Percentiles rank a stretch among this genome's conserved stretches.
Evolutionary conservation across 352 stramenopile genomes (phyloP).

Genomic region (Blastocystis sp.): DNA sequence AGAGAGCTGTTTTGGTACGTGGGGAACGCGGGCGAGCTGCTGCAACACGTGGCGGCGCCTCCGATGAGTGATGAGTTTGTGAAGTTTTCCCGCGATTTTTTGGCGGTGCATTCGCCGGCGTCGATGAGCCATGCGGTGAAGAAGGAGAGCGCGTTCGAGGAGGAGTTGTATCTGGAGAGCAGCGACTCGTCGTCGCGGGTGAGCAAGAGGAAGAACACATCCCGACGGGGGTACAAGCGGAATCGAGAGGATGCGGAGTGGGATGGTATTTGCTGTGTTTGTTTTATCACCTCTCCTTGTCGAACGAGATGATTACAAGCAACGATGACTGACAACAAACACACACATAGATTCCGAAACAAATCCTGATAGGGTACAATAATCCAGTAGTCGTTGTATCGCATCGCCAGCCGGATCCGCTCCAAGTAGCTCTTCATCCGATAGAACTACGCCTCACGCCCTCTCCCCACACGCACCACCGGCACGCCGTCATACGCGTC

Average conservation of each 20-base stretch:
- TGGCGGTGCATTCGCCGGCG: background rate
- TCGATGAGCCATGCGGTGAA: background rate
- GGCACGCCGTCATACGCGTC: background rate
- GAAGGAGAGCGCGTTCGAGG: background rate
- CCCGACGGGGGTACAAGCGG: background rate
- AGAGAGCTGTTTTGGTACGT: background rate
- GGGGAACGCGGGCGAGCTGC: conserved; percentile 34
- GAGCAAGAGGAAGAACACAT: background rate
- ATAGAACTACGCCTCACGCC: conserved; percentile 40
- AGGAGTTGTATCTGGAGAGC: background rate
- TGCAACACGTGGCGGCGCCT: background rate
- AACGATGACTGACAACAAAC: no score
- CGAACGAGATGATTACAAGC: no score
- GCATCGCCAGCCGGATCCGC: conserved; percentile 35
- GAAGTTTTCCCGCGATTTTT: conserved; percentile 31
- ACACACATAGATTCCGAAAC: background rate
- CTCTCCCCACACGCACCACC: background rate
- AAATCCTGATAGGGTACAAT: conserved; percentile 66
- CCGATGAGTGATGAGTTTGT: conserved; percentile 7
- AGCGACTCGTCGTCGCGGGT: background rate
- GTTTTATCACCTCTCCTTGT: background rate
- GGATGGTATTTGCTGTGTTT: conserved; percentile 29
- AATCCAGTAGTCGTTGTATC: conserved; percentile 63
- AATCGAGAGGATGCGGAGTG: conserved; percentile 10
- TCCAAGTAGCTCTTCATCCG: conserved; percentile 29